Conservation (phyloP, 192 early-diverging fungal genomes). For the Entomortierella chlamydospora region DNA sequence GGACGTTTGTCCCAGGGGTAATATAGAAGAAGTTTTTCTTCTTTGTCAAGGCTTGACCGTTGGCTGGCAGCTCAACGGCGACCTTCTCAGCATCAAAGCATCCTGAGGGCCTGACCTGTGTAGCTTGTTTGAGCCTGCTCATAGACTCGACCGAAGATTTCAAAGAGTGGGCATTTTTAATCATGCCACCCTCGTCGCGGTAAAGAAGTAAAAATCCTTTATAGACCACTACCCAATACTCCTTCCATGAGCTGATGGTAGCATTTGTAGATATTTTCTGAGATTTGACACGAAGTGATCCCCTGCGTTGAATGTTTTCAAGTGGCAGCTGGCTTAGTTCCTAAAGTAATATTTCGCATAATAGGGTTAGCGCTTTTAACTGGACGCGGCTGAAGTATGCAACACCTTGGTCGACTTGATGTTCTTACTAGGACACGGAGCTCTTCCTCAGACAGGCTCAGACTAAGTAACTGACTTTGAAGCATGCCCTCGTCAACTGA, state of each 20-base stretch:
- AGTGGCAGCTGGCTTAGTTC: constrained; percentile 56
- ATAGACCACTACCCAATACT: constrained; percentile 50
- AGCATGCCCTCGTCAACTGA: constrained; percentile 41
- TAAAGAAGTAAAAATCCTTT: constrained; percentile 49
- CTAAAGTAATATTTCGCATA: constrained; percentile 23
- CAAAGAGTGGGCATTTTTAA: constrained; percentile 18
- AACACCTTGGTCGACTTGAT: neutral
- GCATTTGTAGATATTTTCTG: constrained; percentile 46
- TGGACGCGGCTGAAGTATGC: too few species aligned
- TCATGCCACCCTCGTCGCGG: constrained; percentile 31
- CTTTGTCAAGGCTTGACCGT: constrained; percentile 27
- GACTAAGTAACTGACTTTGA: constrained; percentile 37
- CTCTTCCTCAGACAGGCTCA: constrained; percentile 44
- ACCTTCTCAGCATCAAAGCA: constrained; percentile 45
- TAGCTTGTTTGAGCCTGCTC: constrained; percentile 16
- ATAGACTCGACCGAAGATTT: constrained; percentile 29
- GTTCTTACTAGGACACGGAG: constrained; percentile 29
- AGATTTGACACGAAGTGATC: constrained; percentile 61
- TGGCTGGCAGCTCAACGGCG: constrained; percentile 25
- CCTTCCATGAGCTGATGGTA: constrained; percentile 53
- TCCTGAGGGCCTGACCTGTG: constrained; percentile 47
- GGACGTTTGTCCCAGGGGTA: constrained; percentile 41
- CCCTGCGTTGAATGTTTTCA: constrained; percentile 53
- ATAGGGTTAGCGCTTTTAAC: neutral
- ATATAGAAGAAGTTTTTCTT: constrained; percentile 49